These are phyloP conservation scores for Anthracocystis panici-leucophaei DNA, from an alignment of 1,284 basidiomycete species.

Conservation along the genomic window DNA sequence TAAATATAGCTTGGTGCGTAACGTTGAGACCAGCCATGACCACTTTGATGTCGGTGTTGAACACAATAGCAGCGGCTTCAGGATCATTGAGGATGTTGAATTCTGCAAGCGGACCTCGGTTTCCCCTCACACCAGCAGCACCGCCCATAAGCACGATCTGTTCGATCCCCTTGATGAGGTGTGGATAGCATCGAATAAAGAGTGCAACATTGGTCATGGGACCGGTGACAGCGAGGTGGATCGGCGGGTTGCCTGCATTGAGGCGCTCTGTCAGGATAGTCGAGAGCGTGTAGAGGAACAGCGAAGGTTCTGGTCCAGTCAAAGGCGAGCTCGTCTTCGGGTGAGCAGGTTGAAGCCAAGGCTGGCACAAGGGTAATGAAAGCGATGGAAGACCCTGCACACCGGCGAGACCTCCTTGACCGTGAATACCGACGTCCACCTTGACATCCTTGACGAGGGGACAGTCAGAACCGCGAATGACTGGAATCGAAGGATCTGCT, in stretches of 20 bases:
- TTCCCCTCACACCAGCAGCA: constrained; percentile 55
- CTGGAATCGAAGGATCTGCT: constrained; percentile 39
- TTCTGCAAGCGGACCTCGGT: constrained; percentile 56
- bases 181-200: constrained; percentile 55
- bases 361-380: constrained; percentile 39
- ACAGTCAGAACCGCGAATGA: constrained; percentile 59
- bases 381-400: constrained; percentile 53
- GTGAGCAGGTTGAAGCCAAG: constrained; percentile 33
- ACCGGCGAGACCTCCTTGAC: constrained; percentile 60
- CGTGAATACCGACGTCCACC: constrained; percentile 59
- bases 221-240: constrained; percentile 61
- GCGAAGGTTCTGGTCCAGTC: constrained; percentile 41
- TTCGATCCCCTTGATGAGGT: constrained; percentile 52
- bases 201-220: constrained; percentile 63
- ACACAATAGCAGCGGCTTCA: constrained; percentile 61
- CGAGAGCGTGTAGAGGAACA: constrained; percentile 52
- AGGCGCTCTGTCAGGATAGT: constrained; percentile 71
- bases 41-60: constrained; percentile 55
- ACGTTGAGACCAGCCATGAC: constrained; percentile 66
- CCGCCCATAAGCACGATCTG: constrained; percentile 66
- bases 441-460: constrained; percentile 53
- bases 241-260: constrained; percentile 34
- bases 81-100: constrained; percentile 66
- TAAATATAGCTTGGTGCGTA: constrained; percentile 62
- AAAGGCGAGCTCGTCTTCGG: constrained; percentile 43